Base-by-base conservation (phyloP, 352 stramenopile genomes). In the Phytophthora macrochlamydospora region DNA sequence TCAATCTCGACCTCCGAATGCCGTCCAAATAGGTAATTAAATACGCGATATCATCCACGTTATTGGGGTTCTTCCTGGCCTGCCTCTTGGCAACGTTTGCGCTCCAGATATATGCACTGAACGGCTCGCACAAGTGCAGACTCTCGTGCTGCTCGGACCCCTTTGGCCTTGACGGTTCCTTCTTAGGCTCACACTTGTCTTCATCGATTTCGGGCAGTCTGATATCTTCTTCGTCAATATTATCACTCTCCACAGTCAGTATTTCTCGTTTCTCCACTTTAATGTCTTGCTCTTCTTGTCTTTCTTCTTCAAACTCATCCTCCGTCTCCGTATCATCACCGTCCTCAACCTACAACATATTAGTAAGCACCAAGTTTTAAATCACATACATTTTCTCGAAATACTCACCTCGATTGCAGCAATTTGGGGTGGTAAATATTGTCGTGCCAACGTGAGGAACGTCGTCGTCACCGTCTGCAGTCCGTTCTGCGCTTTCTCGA, bases 251-350 rank as follows among this genome's bases (percentile, higher is more conserved):
- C 43, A 11, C 43, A 8, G 13, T 28, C 11, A 11, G 12, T 7
- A 9, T 5, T 29, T 7, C 7, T 49, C 29, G 12, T 29, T 5
- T 28, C 13, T 49, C 43, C 43, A 49, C 13, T 29, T 49, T 49
- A 28, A 49, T 24, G 18, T 24, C 29, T 2, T 49, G 9, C 3
- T 29, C 43, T 49, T n/a, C 8, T 13, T 49, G 18, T 11, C 14
- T 29, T 11, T n/a, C 18, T 11, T n/a, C 18, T 38, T 49, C 35
- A 2, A 48, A 6, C 30, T 58, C 28, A 18, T 43, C 40, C 42
- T 59, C 53, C 5, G 53, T 59, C 40, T 59, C 53, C 2, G 29
- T 43, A 29, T 59, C 40, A 9, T 45, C 53, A 43, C 18, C 29
- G 7, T 24, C 18, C 18, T 43, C 38, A 31, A 5, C 18, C 14